Evolutionary conservation across 2,329 filamentous ascomycete species (phyloP).

Genomic region (Microdochium paspali): DNA sequence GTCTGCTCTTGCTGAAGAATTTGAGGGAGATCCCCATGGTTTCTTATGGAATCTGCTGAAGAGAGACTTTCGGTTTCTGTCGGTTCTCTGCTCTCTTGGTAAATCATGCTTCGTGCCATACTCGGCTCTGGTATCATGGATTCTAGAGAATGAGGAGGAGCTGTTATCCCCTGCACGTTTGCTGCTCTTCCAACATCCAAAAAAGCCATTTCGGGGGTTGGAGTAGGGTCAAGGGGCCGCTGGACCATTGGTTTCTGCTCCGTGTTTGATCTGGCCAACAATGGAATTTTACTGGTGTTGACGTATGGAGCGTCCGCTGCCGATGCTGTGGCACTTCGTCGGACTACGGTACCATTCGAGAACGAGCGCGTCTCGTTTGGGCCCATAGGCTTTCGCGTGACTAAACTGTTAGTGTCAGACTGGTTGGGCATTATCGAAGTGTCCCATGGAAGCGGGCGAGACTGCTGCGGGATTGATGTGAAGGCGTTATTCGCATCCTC

Average conservation of each 20-base stretch:
- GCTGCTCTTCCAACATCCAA: not conserved
- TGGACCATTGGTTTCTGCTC: not conserved
- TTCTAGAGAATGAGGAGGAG: no score
- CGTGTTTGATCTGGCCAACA: not conserved
- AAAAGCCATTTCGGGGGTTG: not conserved
- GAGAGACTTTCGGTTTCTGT: no score
- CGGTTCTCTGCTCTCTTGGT: no score
- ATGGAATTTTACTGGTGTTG: not conserved
- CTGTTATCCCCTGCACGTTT: not conserved
- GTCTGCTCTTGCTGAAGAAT: no score
- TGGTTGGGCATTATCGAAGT: not conserved
- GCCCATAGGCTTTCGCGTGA: not conserved
- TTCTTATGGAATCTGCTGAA: no score
- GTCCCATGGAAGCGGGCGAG: not conserved
- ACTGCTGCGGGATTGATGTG: not conserved
- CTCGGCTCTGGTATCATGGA: not conserved
- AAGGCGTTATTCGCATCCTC: not conserved
- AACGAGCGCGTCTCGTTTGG: not conserved
- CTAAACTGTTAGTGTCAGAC: no score
- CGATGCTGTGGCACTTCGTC: not conserved
- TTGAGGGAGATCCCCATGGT: no score
- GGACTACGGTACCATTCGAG: not conserved
- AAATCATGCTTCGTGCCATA: not conserved
- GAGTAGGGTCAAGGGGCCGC: not conserved
- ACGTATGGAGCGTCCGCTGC: not conserved